Base-by-base conservation (phyloP, 805 yeast species). In the Yamadazyma sp. region DNA sequence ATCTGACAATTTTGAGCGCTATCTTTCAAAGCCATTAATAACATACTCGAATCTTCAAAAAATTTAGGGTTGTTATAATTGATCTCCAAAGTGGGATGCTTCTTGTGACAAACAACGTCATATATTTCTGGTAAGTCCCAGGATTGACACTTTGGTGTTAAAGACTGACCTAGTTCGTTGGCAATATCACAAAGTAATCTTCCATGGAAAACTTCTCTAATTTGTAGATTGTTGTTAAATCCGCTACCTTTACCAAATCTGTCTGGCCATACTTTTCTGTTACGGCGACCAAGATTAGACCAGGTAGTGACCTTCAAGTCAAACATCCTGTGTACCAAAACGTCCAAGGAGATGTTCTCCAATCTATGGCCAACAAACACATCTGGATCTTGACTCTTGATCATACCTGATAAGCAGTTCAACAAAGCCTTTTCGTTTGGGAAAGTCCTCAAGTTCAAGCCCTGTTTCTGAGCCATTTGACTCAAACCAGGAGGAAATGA, bases 101-200 rank as follows among this genome's bases (percentile, higher is more conserved):
- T 76, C 52, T 75, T 76, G 44, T 76, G 78, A 50, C 96, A 81
- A 12, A 86, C 84, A 34, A 86, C 75, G 20, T 78, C 82, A 50
- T 80, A 83, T 98, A 93, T 93, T 60, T 93, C 99, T 10, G 84
- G 71, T 40, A 93, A 69, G 42, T 87, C 95, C 96, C 96, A 93
- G 12, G 91, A 84, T 59, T 88, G 95, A 64, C 98, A 93, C 57
- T 89, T 88, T 4, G 83, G 69, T 3, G 96, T 88, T 45, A 91
- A 68, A 0, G 97, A 90, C 57, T 84, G 93, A 33, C 98, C 99
- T 80, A 90, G 77, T 53, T 88, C 96, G 60, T 93, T 93, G 35
- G 91, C 88, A 54, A 93, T 79, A 61, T 93, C 99, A 72, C 96
- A 87, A 31, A 91, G 53, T 39, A 93, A 71, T 50, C 99, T 74